phyloP scores from a whole-genome alignment of 2,329 filamentous ascomycete species.

The Arthrobotrys conoides region DNA sequence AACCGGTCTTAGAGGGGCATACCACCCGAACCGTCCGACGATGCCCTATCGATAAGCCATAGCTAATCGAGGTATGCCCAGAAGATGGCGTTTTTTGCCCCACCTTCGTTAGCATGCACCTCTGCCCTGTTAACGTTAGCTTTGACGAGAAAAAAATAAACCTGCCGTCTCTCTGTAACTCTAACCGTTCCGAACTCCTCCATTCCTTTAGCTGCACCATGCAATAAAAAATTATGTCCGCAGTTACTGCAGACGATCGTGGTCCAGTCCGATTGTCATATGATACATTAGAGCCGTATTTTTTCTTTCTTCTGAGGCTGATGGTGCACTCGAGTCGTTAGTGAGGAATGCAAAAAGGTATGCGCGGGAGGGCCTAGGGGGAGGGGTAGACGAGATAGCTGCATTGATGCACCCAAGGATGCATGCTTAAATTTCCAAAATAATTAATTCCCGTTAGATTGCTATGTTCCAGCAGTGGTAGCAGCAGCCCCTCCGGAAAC shows the following conservation, averaged over 20 bases:
- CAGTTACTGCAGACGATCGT: conserved; percentile 29
- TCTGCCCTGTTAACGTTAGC: conserved; percentile 37
- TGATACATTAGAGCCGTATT: conserved; percentile 30
- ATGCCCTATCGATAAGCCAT: conserved; percentile 52
- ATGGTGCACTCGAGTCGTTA: conserved; percentile 9
- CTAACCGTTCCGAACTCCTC: conserved; percentile 47
- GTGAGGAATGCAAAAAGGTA: conserved; percentile 23
- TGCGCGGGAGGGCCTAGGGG: conserved; percentile 2
- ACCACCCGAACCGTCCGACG: conserved; percentile 31
- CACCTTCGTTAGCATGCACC: conserved; percentile 45
- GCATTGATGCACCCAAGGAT: conserved; percentile 31
- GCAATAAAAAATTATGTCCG: conserved; percentile 33
- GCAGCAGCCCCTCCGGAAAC: not conserved
- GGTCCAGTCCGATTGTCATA: conserved; percentile 49
- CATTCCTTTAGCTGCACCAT: conserved; percentile 29
- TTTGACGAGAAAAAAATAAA: conserved; percentile 31
- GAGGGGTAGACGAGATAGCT: conserved; percentile 27
- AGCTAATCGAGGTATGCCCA: conserved; percentile 28
- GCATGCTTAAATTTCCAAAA: conserved; percentile 34
- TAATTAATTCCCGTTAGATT: conserved; percentile 22
- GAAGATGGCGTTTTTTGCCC: conserved; percentile 38
- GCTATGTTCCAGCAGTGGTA: not conserved
- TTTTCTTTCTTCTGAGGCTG: conserved; percentile 18
- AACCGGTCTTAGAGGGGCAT: not conserved
- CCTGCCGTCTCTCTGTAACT: conserved; percentile 39